Base-by-base conservation (phyloP, 2,329 filamentous ascomycete species). In the Cladosporium sp. region DNA sequence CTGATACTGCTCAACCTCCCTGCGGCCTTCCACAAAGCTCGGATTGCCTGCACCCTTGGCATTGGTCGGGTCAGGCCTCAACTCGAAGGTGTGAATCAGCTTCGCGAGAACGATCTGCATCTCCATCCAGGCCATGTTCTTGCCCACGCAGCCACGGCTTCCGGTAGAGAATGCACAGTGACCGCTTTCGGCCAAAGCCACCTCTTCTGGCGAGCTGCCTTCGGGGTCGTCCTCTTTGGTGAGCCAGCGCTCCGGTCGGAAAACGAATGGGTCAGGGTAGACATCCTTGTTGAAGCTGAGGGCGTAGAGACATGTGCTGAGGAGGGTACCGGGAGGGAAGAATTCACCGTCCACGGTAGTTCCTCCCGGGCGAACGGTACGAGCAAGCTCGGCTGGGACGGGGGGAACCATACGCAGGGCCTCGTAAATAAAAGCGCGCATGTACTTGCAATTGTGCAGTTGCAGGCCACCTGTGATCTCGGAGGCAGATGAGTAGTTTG, bases 131-230 rank as follows among this genome's bases (percentile, higher is more conserved):
- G 54, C 54, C 43, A 54, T 36, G 16, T 57, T 48, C 42, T 87
- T 88, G 0, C 85, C 85, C 50, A 88, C 86, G 59, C 85, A 88
- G 2, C 84, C 83, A 12, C 84, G 71, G 0, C 83, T 80, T 0
- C 85, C 85, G 55, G 86, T 72, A 40, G 79, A 83, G 60, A 88
- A 88, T 2, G 87, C 84, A 55, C 84, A 88, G 67, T 88, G 91
- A 0, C 86, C 86, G 41, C 74, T 77, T 48, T 84, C 78, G 1
- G 86, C 84, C 8, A 53, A 7, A 6, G 53, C 54, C n/a, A 59
- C 45, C 18, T 48, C 45, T 5, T 48, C 45, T 8, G 27, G 25
- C 7, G 25, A 32, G 16, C 36, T 48, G 8, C 45, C 45, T 13
- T 48, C 45, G 3, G 45, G 27, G n/a, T 48, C 45, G 16, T 48